Evolutionary conservation across 2,329 filamentous ascomycete species (phyloP).

Genomic region (Fusarium proliferatum): DNA sequence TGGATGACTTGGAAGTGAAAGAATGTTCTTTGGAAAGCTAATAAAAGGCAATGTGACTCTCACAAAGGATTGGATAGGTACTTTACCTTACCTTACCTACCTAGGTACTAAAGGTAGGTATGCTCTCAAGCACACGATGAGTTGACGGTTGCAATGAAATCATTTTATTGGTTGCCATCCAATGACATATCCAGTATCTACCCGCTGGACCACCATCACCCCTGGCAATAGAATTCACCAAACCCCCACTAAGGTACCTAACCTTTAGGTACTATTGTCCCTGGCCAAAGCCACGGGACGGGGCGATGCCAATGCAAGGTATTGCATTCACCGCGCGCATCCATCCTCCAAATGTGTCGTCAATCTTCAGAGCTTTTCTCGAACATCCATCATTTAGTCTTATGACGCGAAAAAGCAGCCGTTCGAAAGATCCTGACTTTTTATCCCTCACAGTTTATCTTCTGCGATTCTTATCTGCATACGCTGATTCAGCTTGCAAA

Average conservation of each 20-base stretch:
- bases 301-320: neutral
- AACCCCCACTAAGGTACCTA: neutral
- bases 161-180: neutral
- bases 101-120: too few relatives aligned
- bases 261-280: slow-evolving; percentile 2
- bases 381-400: neutral
- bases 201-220: neutral
- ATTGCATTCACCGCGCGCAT: slow-evolving; percentile 6
- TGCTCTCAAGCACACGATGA: neutral
- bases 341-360: slow-evolving; percentile 31
- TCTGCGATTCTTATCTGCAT: neutral
- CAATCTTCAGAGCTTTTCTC: slow-evolving; percentile 17
- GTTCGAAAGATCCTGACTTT: neutral
- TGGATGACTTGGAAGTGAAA: neutral
- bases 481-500: neutral
- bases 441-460: neutral
- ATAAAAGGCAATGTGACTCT: neutral
- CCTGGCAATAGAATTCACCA: neutral
- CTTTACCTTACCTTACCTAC: neutral
- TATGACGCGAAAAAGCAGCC: neutral
- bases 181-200: neutral
- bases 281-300: neutral
- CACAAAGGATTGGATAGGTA: neutral
- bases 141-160: neutral
- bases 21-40: neutral